These are phyloP conservation scores for Neckera pumila DNA, from an alignment of 225 moss, liverwort and hornwort species.

Conservation along the genomic window DNA sequence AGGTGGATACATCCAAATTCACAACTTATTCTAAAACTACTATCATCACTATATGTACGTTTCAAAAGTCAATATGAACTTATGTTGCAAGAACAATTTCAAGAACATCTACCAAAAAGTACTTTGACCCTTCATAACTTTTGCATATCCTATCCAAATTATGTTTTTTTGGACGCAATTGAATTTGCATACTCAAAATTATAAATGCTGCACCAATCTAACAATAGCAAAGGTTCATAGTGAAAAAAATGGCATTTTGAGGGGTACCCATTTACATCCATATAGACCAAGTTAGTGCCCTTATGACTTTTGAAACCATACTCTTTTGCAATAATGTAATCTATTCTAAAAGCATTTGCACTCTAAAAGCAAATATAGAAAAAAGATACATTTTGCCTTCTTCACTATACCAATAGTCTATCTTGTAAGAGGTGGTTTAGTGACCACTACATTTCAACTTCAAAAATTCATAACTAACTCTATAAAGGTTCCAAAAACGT, in stretches of 20 bases:
- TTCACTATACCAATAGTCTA: too few species aligned
- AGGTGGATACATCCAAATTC: neutral
- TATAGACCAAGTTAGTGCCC: neutral
- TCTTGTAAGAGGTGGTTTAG: too few species aligned
- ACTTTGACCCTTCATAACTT: neutral
- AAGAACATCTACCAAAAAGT: rapidly evolving
- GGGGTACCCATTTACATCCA: neutral
- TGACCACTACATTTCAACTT: too few species aligned
- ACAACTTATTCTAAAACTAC: rapidly evolving
- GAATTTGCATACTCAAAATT: neutral
- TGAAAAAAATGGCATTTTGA: neutral
- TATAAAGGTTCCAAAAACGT: too few species aligned
- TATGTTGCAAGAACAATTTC: neutral
- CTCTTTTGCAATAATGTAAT: neutral
- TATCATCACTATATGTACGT: rapidly evolving
- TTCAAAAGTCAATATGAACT: neutral
- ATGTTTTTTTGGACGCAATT: rapidly evolving
- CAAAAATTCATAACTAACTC: too few species aligned
- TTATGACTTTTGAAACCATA: neutral
- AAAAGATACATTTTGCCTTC: too few species aligned
- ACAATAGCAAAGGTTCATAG: neutral
- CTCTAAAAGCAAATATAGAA: too few species aligned
- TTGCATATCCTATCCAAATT: neutral
- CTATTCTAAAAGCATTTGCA: too few species aligned
- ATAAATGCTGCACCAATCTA: neutral